Evolutionary conservation across 2,329 filamentous ascomycete species (phyloP), one percentile per base, ranked within the genome.

Genomic region (Leptographium lundbergii): DNA sequence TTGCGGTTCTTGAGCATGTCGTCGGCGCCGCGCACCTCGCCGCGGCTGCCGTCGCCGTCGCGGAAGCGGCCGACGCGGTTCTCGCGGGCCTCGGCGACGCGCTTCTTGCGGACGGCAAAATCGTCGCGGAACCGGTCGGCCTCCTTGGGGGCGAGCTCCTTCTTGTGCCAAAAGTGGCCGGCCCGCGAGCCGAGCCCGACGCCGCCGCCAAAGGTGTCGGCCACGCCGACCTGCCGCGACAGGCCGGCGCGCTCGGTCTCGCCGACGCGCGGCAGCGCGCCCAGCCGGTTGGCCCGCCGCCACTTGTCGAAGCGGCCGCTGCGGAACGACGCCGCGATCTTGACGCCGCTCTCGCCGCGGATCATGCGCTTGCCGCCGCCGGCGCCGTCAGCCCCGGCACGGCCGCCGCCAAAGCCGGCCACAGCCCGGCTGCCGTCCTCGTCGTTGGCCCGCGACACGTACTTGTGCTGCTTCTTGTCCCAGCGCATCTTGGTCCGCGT

Each of bases 401-500:
- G 27, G 1, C 52, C 22, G 72, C 39, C 32, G 9, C 61, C 61
- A 59, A 32, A 10, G 29, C 73, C 71, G 54, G 17, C 48, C 29
- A 56, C 34, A 1, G 42, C 32, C 68, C 85, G 86, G 66, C 77
- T 95, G 47, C 94, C 94, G 74, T 99, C 95, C 66, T 95, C 89
- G 74, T 99, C 94, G 77, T 99, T 97, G 66, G 85, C 85, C 42
- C 89, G 84, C 14, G 89, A 79, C 42, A 99, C 92, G 74, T 97
- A 99, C 74, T 96, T 97, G 74, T 89, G 95, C 68, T 85, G 83
- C 73, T 96, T 95, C 77, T 95, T 92, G 76, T 99, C 94, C 94
- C 94, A 99, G 65, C 94, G 87, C 85, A 96, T 86, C 65, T 85
- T 82, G 55, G 85, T 74, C 66, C 85, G 87, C 54, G 85, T 81